Evolutionary conservation across 148 eudicot genomes (phyloP).

Genomic region (Vaccinium corymbosum): DNA sequence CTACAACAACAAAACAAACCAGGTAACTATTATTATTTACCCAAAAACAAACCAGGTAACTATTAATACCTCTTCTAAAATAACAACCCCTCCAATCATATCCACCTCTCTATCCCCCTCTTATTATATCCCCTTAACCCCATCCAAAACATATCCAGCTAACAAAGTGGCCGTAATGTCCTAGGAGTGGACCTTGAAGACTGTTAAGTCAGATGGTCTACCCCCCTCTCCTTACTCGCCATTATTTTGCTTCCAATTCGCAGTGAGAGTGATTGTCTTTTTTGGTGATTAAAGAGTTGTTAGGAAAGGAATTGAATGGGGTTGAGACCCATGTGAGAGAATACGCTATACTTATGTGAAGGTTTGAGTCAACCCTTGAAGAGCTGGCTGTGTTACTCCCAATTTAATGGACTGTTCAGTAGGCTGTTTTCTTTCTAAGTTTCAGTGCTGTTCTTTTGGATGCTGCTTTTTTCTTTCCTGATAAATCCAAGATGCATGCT

Average conservation of each 20-base stretch:
- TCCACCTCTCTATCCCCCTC: no score
- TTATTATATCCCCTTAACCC: no score
- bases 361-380: background rate
- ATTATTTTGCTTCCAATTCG: background rate
- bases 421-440: background rate
- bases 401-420: background rate
- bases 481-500: no score
- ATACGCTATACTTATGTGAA: background rate
- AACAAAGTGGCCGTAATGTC: background rate
- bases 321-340: background rate
- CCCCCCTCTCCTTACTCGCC: background rate
- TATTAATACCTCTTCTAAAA: no score
- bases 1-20: no score
- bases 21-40: no score
- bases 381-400: background rate
- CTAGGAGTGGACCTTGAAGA: background rate
- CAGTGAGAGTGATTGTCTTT: background rate
- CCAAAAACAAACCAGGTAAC: no score
- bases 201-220: background rate
- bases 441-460: background rate
- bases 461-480: no score
- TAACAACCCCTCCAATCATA: no score
- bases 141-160: no score
- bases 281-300: background rate
- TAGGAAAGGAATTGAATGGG: background rate